Percentiles rank a stretch among this genome's conserved stretches.
phyloP scores from a whole-genome alignment of 139 green algal genomes.

The Nannochloris sp. region DNA sequence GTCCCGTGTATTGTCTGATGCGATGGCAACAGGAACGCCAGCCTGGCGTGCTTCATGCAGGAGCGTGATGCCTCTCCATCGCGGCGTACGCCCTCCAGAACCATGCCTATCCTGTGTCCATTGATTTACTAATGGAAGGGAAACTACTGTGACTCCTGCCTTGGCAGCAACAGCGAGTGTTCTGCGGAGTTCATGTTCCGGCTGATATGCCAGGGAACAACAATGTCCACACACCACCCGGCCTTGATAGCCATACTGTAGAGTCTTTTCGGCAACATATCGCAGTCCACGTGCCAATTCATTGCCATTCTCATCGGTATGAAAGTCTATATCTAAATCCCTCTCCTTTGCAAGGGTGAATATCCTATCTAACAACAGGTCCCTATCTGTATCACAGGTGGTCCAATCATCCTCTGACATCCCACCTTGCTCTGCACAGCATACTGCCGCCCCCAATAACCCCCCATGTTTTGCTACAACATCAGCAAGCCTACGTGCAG shows the following conservation, averaged over 20 bases:
- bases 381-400: conserved; percentile 50
- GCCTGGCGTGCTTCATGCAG: conserved; percentile 43
- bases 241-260: conserved; percentile 51
- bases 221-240: conserved; percentile 65
- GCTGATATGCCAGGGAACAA: conserved; percentile 52
- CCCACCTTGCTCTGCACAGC: conserved; percentile 54
- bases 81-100: conserved; percentile 31
- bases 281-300: conserved; percentile 46
- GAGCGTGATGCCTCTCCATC: conserved; percentile 52
- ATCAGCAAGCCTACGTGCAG: conserved; percentile 39
- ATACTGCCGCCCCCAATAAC: conserved; percentile 58
- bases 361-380: conserved; percentile 53
- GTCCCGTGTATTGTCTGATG: conserved; percentile 64
- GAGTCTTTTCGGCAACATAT: conserved; percentile 46
- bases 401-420: conserved; percentile 51
- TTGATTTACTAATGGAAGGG: conserved; percentile 60
- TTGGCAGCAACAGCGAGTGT: conserved; percentile 23
- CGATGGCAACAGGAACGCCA: conserved; percentile 47
- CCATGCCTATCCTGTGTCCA: conserved; percentile 54
- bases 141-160: conserved; percentile 52
- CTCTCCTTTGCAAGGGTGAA: conserved; percentile 54
- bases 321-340: conserved; percentile 62
- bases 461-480: conserved; percentile 41
- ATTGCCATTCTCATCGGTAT: conserved; percentile 71
- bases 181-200: conserved; percentile 23